Conservation (phyloP, 2,329 filamentous ascomycete genomes). For the Penicillium freii region DNA sequence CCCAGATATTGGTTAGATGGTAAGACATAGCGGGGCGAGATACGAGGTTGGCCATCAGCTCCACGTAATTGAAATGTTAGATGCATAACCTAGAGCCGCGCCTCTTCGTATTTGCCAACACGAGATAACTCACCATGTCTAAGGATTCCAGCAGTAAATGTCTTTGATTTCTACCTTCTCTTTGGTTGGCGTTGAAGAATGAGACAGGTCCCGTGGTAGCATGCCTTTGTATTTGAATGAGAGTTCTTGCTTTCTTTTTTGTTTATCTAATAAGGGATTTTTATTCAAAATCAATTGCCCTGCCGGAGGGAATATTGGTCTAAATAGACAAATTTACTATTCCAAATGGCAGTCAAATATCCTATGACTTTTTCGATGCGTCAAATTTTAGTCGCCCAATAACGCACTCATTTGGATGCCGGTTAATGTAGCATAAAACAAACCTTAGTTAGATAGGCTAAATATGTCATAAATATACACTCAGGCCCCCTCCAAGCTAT, state of each 20-base stretch:
- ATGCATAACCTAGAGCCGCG: not conserved
- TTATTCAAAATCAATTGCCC: not conserved
- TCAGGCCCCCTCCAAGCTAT: not conserved
- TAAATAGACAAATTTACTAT: too few species aligned
- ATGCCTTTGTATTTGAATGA: not conserved
- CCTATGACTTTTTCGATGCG: not conserved
- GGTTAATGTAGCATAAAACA: too few species aligned
- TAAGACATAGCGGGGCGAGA: not conserved
- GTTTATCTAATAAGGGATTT: not conserved
- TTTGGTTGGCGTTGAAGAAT: not conserved
- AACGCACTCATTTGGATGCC: too few species aligned
- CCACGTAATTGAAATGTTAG: not conserved
- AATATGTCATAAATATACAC: too few species aligned
- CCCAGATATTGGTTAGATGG: too few species aligned
- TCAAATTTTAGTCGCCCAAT: not conserved
- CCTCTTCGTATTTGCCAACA: not conserved
- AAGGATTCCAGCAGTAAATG: not conserved
- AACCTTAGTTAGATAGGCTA: too few species aligned
- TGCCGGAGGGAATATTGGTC: too few species aligned
- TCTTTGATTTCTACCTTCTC: not conserved
- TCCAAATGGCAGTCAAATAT: not conserved
- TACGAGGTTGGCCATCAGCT: not conserved
- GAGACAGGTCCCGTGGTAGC: not conserved
- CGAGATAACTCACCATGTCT: not conserved
- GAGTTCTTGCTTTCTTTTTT: not conserved